phyloP scores from a whole-genome alignment of 306 rosid genomes.

The Corylus avellana region DNA sequence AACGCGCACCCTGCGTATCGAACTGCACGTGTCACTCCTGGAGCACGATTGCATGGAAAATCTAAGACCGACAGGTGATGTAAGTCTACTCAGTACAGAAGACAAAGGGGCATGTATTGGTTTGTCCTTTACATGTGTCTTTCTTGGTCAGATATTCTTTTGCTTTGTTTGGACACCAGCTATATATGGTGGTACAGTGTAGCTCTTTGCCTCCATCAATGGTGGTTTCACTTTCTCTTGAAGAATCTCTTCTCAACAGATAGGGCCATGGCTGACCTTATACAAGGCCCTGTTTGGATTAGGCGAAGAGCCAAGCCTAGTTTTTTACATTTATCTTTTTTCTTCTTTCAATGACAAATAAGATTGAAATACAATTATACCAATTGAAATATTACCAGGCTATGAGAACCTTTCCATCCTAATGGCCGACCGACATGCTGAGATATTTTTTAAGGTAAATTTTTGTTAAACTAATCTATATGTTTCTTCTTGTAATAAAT shows the following conservation, averaged over 20 bases:
- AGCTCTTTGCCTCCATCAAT: background rate
- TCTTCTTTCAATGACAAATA: too few species aligned
- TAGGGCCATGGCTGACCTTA: background rate
- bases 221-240: too few species aligned
- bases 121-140: slow-evolving; percentile 8
- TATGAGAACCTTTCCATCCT: too few species aligned
- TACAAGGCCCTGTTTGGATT: background rate
- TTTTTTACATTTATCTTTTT: too few species aligned
- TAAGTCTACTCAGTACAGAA: background rate
- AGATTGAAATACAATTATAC: too few species aligned
- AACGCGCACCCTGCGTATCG: background rate
- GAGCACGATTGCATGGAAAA: slow-evolving; percentile 9
- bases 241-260: background rate
- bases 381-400: too few species aligned
- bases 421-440: too few species aligned
- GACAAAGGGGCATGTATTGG: background rate
- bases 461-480: too few species aligned
- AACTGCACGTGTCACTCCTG: background rate
- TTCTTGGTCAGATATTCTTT: slow-evolving; percentile 19
- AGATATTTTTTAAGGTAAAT: too few species aligned
- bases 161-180: slow-evolving; percentile 9
- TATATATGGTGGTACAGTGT: too few species aligned
- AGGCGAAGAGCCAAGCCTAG: background rate
- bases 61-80: background rate
- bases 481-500: too few species aligned